Evolutionary conservation across 176 grass and related monocot genomes (phyloP), one percentile per base, ranked within the genome.

Genomic region (Carex kokanica): DNA sequence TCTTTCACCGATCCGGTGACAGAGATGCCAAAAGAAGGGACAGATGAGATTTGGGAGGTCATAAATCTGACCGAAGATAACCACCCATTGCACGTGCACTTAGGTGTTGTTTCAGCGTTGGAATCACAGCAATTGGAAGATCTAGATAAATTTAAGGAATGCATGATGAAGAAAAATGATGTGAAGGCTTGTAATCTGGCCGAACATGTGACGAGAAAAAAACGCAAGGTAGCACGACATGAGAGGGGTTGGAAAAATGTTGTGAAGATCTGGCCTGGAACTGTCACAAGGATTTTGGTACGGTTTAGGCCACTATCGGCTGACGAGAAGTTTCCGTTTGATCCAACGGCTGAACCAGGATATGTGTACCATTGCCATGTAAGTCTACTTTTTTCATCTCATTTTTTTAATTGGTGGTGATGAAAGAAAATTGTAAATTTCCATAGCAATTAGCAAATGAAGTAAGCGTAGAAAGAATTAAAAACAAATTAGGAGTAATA

Each of bases 341-440:
- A 98, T 54, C 82, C 84, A 5, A 93, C 90, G 8, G 88, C 63
- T 5, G 95, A 91, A 0, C 95, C 95, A 0, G 92, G 95, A 32
- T 98, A 98, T 66, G 90, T 93, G 10, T 98, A 98, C 80, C 95
- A 98, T 72, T 98, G 95, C 84, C 95, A 98, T 25, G 95, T 98
- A 83, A 88, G 90, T 45, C 5, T 23, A 38, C 16, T 38, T 59
- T 65, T 17, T 56, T 2, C 38, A 27, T 38, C 3, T 86, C 4
- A 32, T 8, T 45, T 34, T 23, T 16, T 66, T 63, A 2, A 8
- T 27, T 45, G 7, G 8, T 45, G 43, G 43, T 9, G 43, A 45
- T 45, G 8, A 45, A 63, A 63, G 11, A 9, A 3, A 63, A 63
- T 13, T 27, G 31, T 36, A 18, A 70, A 41, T 36, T 69, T 69